Base-by-base conservation (phyloP, 2,329 filamentous ascomycete genomes). In the Juglanconis oblonga region DNA sequence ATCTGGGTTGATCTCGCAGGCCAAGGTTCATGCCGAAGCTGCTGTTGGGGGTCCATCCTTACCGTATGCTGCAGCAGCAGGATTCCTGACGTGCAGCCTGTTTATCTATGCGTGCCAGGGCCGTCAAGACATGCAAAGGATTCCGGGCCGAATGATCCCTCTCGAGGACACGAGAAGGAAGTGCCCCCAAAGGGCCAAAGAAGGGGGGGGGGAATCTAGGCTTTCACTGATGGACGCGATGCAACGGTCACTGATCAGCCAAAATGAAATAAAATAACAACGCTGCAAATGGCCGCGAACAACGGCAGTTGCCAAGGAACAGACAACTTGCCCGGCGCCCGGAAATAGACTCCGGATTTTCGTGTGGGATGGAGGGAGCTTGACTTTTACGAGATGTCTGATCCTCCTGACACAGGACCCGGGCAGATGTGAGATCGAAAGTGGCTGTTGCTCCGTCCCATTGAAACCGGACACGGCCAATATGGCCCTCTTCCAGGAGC, bases 381-480 rank as follows among this genome's bases (percentile, higher is more conserved):
- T 49, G 9, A n/a, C 11, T 17, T 35, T 5, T 36, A 17, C 29
- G 5, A 53, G 14, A 29, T 47, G 52, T 55, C 11, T 55, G 42
- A 35, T 36, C 24, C 6, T 33, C 40, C 7, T 3, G 36, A 9
- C 8, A 42, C 40, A 14, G 49, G 29, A 10, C 5, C 7, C 47
- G 11, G 8, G n/a, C 31, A 49, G 24, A 14, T 14, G 47, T 9
- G 3, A 4, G 5, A 10, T 24, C 17, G 6, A 11, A 45, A 33
- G 31, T 47, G 32, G 52, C 31, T 31, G 47, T 55, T 55, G 31
- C 52, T 35, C 52, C 52, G 52, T 55, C n/a, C 40, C 32, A 47
- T 33, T 36, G 31, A 47, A 47, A 47, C 52, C 44, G 10, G 42
- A 35, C 31, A 48, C 29, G 32, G 36, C n/a, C 24, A n/a, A 38